Evolutionary conservation across 2,329 filamentous ascomycete species (phyloP), one percentile per base, ranked within the genome.

Genomic region (Aspergillus carbonarius): DNA sequence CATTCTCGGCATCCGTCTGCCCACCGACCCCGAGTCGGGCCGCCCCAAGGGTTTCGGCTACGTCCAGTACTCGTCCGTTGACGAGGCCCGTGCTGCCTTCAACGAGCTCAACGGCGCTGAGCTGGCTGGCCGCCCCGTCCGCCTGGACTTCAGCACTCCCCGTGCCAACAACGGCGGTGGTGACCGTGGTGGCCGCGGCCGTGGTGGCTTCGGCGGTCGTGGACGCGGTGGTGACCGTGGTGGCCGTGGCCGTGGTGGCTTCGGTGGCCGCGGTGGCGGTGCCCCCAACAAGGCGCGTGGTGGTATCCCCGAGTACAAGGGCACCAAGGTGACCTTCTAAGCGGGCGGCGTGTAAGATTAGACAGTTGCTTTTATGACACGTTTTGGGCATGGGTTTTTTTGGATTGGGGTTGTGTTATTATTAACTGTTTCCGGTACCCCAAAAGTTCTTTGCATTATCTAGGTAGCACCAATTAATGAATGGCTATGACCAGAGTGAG

Each of bases 21-120:
- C 93, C 53, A 96, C 93, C 60, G 91, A 97, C 75, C 86, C 82
- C 81, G 92, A 96, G 61, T 87, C 87, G 62, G 92, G 92, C 65
- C 85, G 87, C 68, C 88, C 89, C 73, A 96, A 96, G 88, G 93
- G 93, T 58, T 96, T 96, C 77, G 93, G 91, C 56, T 97, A 97
- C 74, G 88, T 96, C 63, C 88, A 88, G 72, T 96, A 93, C 82
- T 80, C 81, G 68, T 90, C 89, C 17, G 76, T 95, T 62, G 92
- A 96, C 27, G 92, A 96, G 70, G 91, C 93, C 70, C 90, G 89
- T 79, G 79, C 81, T 68, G 93, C 88, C 23, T 86, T 91, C 68
- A 82, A 88, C 68, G 79, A 82, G 58, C 83, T 91, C 74, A 88
- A 90, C 68, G 91, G 91, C 64, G 81, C 82, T 57, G 87, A 91